A percentile compares a stretch with the other conserved stretches of the same genome.
These are phyloP conservation scores for Phytopythium litorale DNA, from an alignment of 352 stramenopile genomes.

Conservation along the genomic window DNA sequence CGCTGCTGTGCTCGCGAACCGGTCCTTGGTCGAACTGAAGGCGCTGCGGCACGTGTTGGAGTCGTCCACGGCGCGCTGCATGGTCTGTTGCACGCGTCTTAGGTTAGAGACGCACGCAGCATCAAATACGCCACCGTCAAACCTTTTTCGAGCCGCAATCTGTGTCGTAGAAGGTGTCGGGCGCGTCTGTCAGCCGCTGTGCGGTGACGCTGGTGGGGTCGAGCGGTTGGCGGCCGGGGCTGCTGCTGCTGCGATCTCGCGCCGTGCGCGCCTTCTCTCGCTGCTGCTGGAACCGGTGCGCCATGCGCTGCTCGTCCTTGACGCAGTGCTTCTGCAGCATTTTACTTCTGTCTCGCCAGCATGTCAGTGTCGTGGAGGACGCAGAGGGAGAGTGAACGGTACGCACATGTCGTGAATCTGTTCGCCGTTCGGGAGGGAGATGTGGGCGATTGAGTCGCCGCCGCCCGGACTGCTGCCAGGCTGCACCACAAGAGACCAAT, in stretches of 20 bases:
- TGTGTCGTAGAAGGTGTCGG: slow-evolving; percentile 60
- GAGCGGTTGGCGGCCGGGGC: slow-evolving; percentile 34
- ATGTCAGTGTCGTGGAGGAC: neutral
- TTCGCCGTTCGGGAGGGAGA: slow-evolving; percentile 58
- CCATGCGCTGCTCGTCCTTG: slow-evolving; percentile 61
- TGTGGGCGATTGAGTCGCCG: slow-evolving; percentile 20
- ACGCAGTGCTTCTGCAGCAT: slow-evolving; percentile 58
- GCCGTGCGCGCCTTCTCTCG: slow-evolving; percentile 31
- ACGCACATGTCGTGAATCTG: slow-evolving; percentile 73
- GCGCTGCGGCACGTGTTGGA: slow-evolving; percentile 44
- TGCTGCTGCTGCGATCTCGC: slow-evolving; percentile 18
- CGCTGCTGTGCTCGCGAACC: slow-evolving; percentile 58
- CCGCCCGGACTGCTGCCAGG: neutral
- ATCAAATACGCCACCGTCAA: neutral
- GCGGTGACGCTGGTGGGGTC: slow-evolving; percentile 36
- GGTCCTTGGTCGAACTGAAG: slow-evolving; percentile 64
- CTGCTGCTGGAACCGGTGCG: slow-evolving; percentile 42
- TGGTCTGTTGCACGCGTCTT: slow-evolving; percentile 16
- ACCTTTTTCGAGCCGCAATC: slow-evolving; percentile 62
- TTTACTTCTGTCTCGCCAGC: slow-evolving; percentile 40
- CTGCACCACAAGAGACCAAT: neutral
- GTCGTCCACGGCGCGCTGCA: slow-evolving; percentile 40
- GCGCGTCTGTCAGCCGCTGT: slow-evolving; percentile 42
- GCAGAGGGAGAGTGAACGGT: neutral
- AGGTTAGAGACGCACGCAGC: neutral